These are phyloP conservation scores for Eruca vesicaria DNA, from an alignment of 441 rosid species.

Conservation along the genomic window DNA sequence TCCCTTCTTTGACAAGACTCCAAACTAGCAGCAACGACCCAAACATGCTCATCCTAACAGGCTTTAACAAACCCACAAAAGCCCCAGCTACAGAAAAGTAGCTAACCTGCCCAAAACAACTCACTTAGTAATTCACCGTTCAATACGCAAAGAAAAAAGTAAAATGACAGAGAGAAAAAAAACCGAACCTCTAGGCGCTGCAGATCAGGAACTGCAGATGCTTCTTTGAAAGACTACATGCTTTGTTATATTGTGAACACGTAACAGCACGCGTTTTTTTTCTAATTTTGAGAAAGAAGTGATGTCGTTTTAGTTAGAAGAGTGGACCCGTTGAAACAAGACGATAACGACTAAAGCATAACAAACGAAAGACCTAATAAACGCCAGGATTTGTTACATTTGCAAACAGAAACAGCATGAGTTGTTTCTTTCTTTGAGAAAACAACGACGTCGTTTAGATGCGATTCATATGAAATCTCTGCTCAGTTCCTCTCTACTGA, in stretches of 20 bases:
- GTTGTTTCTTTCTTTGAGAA: background rate
- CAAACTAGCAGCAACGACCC: slow-evolving; percentile 82
- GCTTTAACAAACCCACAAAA: slow-evolving; percentile 73
- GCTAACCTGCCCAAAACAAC: slow-evolving; percentile 65
- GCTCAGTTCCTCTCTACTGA: background rate
- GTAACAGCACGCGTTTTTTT: background rate
- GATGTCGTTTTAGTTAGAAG: background rate
- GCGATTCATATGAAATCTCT: background rate
- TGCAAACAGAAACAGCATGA: background rate
- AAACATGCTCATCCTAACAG: slow-evolving; percentile 96
- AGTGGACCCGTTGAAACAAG: no score
- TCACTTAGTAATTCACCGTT: background rate
- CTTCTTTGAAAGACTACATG: slow-evolving; percentile 49
- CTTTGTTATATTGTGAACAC: background rate
- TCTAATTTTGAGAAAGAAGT: no score
- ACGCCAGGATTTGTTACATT: slow-evolving; percentile 11
- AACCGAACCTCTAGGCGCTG: slow-evolving; percentile 80
- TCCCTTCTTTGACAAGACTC: slow-evolving; percentile 98
- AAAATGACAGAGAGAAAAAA: background rate
- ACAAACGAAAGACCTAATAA: no score
- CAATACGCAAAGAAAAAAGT: background rate
- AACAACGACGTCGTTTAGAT: background rate
- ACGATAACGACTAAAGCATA: no score
- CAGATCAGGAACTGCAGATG: slow-evolving; percentile 74
- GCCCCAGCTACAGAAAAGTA: slow-evolving; percentile 96